phyloP scores from a whole-genome alignment of 495 filamentous ascomycete genomes.

The Neurospora sublineolata region DNA sequence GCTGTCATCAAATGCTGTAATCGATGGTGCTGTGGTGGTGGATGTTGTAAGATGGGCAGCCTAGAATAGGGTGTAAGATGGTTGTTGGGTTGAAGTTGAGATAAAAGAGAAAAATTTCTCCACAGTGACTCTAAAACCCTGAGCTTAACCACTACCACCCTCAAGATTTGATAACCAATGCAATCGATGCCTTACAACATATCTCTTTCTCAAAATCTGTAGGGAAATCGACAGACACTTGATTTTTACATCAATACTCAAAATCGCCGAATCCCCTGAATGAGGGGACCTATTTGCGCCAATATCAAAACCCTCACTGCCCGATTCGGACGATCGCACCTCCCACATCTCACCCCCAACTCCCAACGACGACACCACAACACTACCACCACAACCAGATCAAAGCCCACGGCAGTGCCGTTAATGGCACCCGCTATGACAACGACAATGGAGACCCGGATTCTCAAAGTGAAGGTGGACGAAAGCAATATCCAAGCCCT shows the following conservation, averaged over 20 bases:
- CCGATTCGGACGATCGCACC: background rate
- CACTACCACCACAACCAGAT: conserved; percentile 1
- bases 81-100: conserved; percentile 3
- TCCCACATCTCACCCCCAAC: background rate
- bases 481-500: conserved; percentile 6
- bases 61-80: background rate
- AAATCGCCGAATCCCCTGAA: background rate
- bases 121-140: conserved; percentile 12
- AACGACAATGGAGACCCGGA: conserved; percentile 22
- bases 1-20: background rate
- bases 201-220: background rate
- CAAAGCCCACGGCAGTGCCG: background rate
- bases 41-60: background rate
- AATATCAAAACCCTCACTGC: background rate
- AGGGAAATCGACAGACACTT: background rate
- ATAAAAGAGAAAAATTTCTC: conserved; percentile 7
- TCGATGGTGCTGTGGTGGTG: background rate
- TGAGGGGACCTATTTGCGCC: background rate
- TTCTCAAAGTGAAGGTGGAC: conserved; percentile 18
- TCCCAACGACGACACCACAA: background rate
- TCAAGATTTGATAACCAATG: background rate
- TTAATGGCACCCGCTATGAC: background rate
- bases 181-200: background rate
- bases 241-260: background rate
- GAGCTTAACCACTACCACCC: background rate